Percentiles rank a stretch among this genome's conserved stretches.
These are phyloP conservation scores for Aspergillus japonicus DNA, from an alignment of 2,329 filamentous ascomycete species.

Conservation along the genomic window DNA sequence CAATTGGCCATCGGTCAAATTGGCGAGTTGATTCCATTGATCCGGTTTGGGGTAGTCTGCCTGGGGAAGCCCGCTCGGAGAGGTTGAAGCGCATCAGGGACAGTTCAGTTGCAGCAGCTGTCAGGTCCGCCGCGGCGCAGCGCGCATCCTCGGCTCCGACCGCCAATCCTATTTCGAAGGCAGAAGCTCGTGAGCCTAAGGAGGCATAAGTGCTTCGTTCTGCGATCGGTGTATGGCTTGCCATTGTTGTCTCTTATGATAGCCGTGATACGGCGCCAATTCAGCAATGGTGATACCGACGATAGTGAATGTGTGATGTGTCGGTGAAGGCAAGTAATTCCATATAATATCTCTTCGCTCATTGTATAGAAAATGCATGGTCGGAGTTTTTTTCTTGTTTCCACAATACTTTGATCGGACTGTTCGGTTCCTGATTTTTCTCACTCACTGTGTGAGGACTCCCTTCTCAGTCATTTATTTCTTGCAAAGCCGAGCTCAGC, in stretches of 20 bases:
- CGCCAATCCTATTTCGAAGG: neutral
- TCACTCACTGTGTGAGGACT: neutral
- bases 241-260: neutral
- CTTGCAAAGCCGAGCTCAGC: neutral
- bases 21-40: slow-evolving; percentile 48
- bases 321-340: neutral
- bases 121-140: slow-evolving; percentile 6
- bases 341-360: neutral
- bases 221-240: neutral
- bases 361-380: slow-evolving; percentile 2
- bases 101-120: slow-evolving; percentile 23
- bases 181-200: neutral
- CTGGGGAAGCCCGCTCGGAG: slow-evolving; percentile 40
- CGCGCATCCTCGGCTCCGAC: neutral
- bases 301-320: neutral
- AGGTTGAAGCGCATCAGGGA: slow-evolving; percentile 39
- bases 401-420: neutral
- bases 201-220: neutral
- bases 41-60: slow-evolving; percentile 39
- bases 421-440: neutral
- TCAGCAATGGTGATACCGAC: neutral
- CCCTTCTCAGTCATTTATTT: neutral
- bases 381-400: slow-evolving; percentile 1
- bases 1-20: slow-evolving; percentile 32
- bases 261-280: neutral